Percentiles rank a stretch among this genome's conserved stretches.
These are phyloP conservation scores for Sesbania bispinosa DNA, from an alignment of 306 rosid genomes.

Conservation along the genomic window DNA sequence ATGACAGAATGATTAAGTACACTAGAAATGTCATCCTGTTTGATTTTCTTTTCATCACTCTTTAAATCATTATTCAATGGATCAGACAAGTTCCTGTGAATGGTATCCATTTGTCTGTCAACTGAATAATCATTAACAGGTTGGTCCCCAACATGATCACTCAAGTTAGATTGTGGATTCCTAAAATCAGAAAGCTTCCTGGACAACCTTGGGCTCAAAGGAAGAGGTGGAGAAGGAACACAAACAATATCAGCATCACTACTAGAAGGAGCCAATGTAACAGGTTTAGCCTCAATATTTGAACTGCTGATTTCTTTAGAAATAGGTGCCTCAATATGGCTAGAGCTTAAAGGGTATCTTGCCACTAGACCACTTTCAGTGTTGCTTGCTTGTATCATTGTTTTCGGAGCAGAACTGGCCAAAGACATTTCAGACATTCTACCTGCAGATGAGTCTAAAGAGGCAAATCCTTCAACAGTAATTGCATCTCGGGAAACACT, in stretches of 20 bases:
- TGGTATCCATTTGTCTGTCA: slow-evolving; percentile 67
- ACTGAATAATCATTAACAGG: slow-evolving; percentile 60
- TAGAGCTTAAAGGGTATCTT: slow-evolving; percentile 60
- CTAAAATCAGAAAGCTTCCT: slow-evolving; percentile 79
- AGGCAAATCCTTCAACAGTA: slow-evolving; percentile 57
- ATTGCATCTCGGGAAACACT: slow-evolving; percentile 53
- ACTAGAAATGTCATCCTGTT: slow-evolving; percentile 64
- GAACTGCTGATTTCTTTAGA: slow-evolving; percentile 46
- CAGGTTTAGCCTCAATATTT: slow-evolving; percentile 59
- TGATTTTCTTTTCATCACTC: slow-evolving; percentile 52
- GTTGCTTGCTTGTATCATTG: slow-evolving; percentile 44
- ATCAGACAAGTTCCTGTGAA: slow-evolving; percentile 60
- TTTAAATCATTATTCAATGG: slow-evolving; percentile 55
- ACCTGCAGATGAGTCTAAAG: slow-evolving; percentile 47
- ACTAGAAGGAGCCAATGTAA: slow-evolving; percentile 44
- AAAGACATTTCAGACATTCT: slow-evolving; percentile 49
- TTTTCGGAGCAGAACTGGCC: slow-evolving; percentile 52
- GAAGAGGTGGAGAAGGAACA: slow-evolving; percentile 70
- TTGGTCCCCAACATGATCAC: slow-evolving; percentile 64
- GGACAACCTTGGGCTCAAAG: slow-evolving; percentile 85
- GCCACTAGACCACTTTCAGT: slow-evolving; percentile 44
- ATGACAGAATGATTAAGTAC: slow-evolving; percentile 54
- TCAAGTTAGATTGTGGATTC: slow-evolving; percentile 52
- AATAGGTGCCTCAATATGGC: slow-evolving; percentile 48
- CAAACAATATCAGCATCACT: slow-evolving; percentile 64